Evolutionary conservation across 2,329 filamentous ascomycete species (phyloP).

Genomic region (Aspergillus spinulosporus): DNA sequence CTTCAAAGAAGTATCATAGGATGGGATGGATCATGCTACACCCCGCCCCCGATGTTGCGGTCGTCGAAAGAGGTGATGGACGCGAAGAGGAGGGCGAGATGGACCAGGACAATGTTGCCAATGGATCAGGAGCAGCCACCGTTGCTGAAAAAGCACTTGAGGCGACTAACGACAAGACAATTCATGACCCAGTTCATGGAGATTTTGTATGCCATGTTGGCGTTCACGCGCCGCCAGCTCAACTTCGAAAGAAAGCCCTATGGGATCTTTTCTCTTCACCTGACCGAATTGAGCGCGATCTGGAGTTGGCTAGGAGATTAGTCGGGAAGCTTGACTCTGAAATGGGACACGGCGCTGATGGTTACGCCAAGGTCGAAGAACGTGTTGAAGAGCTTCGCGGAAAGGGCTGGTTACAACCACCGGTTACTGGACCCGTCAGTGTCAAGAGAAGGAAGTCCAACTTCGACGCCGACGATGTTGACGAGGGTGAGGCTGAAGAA

Average conservation of each 20-base stretch:
- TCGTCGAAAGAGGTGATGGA: constrained; percentile 70
- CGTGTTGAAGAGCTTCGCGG: constrained; percentile 77
- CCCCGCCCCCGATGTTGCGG: constrained; percentile 67
- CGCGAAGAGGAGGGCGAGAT: constrained; percentile 66
- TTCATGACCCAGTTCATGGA: constrained; percentile 87
- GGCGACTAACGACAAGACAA: constrained; percentile 96
- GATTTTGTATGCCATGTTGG: constrained; percentile 98
- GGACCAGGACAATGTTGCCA: constrained; percentile 35
- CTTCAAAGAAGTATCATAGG: constrained; percentile 92
- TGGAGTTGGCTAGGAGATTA: constrained; percentile 77
- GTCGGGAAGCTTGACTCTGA: constrained; percentile 83
- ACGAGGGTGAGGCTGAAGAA: constrained; percentile 69
- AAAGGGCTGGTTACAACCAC: constrained; percentile 73
- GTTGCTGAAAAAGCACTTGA: constrained; percentile 85
- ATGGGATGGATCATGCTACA: constrained; percentile 99
- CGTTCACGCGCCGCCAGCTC: constrained; percentile 83
- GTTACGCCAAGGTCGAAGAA: constrained; percentile 77
- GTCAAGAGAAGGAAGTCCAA: constrained; percentile 60
- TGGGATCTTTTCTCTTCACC: constrained; percentile 97
- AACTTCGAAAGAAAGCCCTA: constrained; percentile 88
- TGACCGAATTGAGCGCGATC: constrained; percentile 87
- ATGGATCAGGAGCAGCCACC: constrained; percentile 34
- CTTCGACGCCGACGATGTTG: constrained; percentile 40
- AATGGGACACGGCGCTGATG: constrained; percentile 74
- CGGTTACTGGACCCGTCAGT: constrained; percentile 43